Evolutionary conservation across 805 yeast species (phyloP).

Genomic region (Candida jianshihensis): DNA sequence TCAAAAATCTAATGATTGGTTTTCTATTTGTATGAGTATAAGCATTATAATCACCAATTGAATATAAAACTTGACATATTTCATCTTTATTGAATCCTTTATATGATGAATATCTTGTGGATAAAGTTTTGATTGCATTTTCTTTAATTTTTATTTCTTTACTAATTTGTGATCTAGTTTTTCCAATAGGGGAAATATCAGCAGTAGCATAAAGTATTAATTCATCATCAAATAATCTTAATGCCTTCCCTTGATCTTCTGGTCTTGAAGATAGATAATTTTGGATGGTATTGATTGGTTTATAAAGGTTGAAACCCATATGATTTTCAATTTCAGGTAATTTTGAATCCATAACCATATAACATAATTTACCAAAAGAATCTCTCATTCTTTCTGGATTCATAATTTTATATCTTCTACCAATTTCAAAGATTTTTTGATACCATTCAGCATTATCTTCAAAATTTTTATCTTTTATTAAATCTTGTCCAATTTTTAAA

Average conservation of each 20-base stretch:
- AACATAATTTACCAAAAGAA: slow-evolving; percentile 71
- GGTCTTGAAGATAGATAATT: slow-evolving; percentile 36
- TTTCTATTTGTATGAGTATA: slow-evolving; percentile 61
- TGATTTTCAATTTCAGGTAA: slow-evolving; percentile 61
- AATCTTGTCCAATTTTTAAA: slow-evolving; percentile 58
- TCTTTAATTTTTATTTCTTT: slow-evolving; percentile 61
- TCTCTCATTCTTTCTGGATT: slow-evolving; percentile 79
- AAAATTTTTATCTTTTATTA: slow-evolving; percentile 62
- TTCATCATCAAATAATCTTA: slow-evolving; percentile 48
- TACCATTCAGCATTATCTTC: slow-evolving; percentile 69
- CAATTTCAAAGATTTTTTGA: slow-evolving; percentile 64
- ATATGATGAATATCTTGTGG: slow-evolving; percentile 38
- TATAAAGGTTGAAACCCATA: slow-evolving; percentile 70
- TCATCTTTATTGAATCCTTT: slow-evolving; percentile 48
- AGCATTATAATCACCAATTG: slow-evolving; percentile 74
- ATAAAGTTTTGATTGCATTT: slow-evolving; percentile 55
- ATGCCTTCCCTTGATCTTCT: slow-evolving; percentile 28
- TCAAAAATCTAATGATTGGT: slow-evolving; percentile 60
- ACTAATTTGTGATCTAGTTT: slow-evolving; percentile 45
- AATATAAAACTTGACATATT: slow-evolving; percentile 64
- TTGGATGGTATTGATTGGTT: slow-evolving; percentile 61
- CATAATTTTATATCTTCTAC: slow-evolving; percentile 76
- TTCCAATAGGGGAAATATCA: slow-evolving; percentile 56
- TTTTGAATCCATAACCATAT: slow-evolving; percentile 81
- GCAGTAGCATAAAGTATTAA: slow-evolving; percentile 57